These are phyloP conservation scores for Stagonosporopsis rhizophila DNA, from an alignment of 2,329 filamentous ascomycete species.

Conservation along the genomic window DNA sequence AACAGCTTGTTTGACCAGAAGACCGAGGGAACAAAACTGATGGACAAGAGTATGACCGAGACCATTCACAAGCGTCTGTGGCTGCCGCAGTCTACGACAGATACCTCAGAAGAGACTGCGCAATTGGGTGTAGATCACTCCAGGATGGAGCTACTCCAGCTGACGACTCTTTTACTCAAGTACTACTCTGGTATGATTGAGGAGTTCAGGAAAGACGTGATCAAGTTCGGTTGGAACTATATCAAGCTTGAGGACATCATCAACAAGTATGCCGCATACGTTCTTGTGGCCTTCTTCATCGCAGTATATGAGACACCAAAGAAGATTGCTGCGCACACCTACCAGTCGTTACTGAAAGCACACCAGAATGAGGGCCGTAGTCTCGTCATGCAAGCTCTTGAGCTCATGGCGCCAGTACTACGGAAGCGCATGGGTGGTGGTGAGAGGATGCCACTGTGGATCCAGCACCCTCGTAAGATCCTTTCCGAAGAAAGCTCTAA, in stretches of 20 bases:
- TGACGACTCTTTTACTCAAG: slow-evolving; percentile 94
- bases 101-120: slow-evolving; percentile 80
- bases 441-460: slow-evolving; percentile 84
- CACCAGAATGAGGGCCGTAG: slow-evolving; percentile 94
- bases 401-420: slow-evolving; percentile 92
- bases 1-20: slow-evolving; percentile 56
- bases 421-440: slow-evolving; percentile 79
- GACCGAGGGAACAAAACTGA: slow-evolving; percentile 71
- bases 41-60: slow-evolving; percentile 87
- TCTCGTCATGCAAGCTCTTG: slow-evolving; percentile 90
- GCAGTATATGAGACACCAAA: slow-evolving; percentile 93
- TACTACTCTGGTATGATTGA: slow-evolving; percentile 88
- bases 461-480: slow-evolving; percentile 86
- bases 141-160: slow-evolving; percentile 91
- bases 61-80: slow-evolving; percentile 91
- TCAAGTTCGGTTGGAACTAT: slow-evolving; percentile 99
- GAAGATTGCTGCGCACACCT: slow-evolving; percentile 96
- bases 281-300: slow-evolving; percentile 97
- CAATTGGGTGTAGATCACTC: slow-evolving; percentile 93
- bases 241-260: slow-evolving; percentile 96
- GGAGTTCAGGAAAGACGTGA: slow-evolving; percentile 94
- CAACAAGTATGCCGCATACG: slow-evolving; percentile 98
- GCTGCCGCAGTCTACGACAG: slow-evolving; percentile 81
- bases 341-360: slow-evolving; percentile 86
- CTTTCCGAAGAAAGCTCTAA: slow-evolving; percentile 94